phyloP scores from a whole-genome alignment of 2,329 filamentous ascomycete genomes.

The Diatrype stigma region DNA sequence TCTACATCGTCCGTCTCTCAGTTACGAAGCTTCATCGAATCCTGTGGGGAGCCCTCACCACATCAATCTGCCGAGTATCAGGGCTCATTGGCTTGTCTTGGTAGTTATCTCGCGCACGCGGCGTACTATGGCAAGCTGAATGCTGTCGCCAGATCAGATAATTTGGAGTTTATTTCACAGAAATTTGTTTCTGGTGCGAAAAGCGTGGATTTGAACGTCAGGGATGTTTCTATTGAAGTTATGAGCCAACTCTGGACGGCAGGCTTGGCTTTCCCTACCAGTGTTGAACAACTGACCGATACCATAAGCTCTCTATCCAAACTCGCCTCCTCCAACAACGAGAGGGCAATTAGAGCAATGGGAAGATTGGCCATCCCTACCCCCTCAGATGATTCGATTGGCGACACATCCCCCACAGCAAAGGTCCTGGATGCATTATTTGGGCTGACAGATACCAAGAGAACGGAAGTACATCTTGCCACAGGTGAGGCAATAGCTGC shows the following conservation, averaged over 20 bases:
- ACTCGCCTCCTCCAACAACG: conserved; percentile 58
- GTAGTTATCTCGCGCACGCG: conserved; percentile 22
- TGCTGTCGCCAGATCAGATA: conserved; percentile 12
- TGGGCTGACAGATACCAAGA: conserved; percentile 75
- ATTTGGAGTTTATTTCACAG: conserved; percentile 20
- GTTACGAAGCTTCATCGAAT: conserved; percentile 22
- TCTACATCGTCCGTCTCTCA: conserved; percentile 35
- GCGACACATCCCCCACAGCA: conserved; percentile 36
- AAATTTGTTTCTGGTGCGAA: conserved; percentile 13
- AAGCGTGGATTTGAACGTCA: conserved; percentile 17
- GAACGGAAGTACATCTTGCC: conserved; percentile 84
- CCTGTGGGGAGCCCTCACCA: conserved; percentile 19
- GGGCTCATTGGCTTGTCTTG: conserved; percentile 24
- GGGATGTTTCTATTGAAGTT: conserved; percentile 24
- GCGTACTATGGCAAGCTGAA: conserved; percentile 20
- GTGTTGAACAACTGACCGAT: conserved; percentile 48
- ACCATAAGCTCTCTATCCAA: conserved; percentile 67
- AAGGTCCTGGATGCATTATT: conserved; percentile 66
- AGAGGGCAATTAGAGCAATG: conserved; percentile 74
- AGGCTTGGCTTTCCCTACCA: conserved; percentile 19
- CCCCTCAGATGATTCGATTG: conserved; percentile 30
- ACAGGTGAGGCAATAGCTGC: conserved; percentile 85
- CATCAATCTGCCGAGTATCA: conserved; percentile 27
- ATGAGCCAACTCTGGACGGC: conserved; percentile 30
- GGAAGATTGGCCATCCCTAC: conserved; percentile 67